Conservation (phyloP, 164 flowering plant species). For the Aristolochia contorta region DNA sequence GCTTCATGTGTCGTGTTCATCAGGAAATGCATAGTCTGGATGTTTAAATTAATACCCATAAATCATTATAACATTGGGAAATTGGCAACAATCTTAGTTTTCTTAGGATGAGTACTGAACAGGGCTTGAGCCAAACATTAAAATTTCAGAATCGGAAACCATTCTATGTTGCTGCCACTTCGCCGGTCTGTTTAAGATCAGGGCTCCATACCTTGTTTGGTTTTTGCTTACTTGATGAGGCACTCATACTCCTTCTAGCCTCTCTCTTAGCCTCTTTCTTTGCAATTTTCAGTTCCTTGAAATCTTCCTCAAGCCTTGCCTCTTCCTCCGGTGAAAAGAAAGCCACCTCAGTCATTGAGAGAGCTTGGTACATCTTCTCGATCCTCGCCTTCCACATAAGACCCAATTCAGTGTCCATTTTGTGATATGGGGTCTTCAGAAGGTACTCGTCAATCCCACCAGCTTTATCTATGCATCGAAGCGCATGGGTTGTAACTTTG, state of each 20-base stretch:
- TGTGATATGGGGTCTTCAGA: constrained; percentile 24
- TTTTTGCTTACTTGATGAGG: constrained; percentile 15
- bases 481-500: constrained; percentile 65
- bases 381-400: constrained; percentile 26
- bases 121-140: no score
- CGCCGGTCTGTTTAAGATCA: constrained; percentile 4
- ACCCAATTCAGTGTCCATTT: constrained; percentile 30
- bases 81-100: no score
- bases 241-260: constrained; percentile 28
- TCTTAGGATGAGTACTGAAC: no score
- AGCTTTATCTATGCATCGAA: constrained; percentile 75
- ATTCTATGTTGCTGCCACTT: not conserved
- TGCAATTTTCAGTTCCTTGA: constrained; percentile 32
- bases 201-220: constrained; percentile 8
- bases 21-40: no score
- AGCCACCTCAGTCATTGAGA: constrained; percentile 35
- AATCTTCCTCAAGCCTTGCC: constrained; percentile 41
- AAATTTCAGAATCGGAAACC: no score
- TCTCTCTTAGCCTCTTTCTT: constrained; percentile 39
- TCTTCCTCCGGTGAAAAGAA: constrained; percentile 52
- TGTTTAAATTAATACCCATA: no score
- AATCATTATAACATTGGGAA: no score
- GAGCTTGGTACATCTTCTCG: constrained; percentile 26
- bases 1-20: no score
- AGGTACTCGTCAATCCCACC: constrained; percentile 53